Conservation (phyloP, 805 yeast species). For the Candida sakaeoensis region DNA sequence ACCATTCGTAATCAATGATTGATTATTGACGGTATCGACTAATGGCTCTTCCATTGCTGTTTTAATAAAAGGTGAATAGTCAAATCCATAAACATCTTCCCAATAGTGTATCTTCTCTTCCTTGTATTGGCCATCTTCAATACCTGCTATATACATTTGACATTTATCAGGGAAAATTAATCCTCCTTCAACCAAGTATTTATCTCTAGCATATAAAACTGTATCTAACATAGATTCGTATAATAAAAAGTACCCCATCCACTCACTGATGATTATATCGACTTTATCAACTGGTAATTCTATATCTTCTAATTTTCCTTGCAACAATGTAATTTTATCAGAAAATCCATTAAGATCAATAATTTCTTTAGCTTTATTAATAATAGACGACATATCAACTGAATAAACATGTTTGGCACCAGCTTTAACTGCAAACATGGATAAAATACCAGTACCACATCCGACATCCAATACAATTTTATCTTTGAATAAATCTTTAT, state of each 20-base stretch:
- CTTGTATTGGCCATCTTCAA: slow-evolving; percentile 90
- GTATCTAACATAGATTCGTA: slow-evolving; percentile 98
- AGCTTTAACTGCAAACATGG: slow-evolving; percentile 98
- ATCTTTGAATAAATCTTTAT: slow-evolving; percentile 84
- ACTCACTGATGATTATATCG: slow-evolving; percentile 92
- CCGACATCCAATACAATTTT: slow-evolving; percentile 96
- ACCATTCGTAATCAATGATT: slow-evolving; percentile 68
- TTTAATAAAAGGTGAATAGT: slow-evolving; percentile 84
- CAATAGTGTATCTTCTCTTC: slow-evolving; percentile 89
- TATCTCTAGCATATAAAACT: slow-evolving; percentile 90
- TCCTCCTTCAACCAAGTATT: slow-evolving; percentile 78
- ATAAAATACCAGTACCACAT: slow-evolving; percentile 96
- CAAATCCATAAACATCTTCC: slow-evolving; percentile 97
- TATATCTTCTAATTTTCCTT: slow-evolving; percentile 94
- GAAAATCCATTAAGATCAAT: slow-evolving; percentile 77
- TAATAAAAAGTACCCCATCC: slow-evolving; percentile 98
- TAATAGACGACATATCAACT: slow-evolving; percentile 95
- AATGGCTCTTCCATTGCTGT: slow-evolving; percentile 90
- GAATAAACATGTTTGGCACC: slow-evolving; percentile 98
- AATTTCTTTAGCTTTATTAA: slow-evolving; percentile 92
- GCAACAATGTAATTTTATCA: slow-evolving; percentile 81
- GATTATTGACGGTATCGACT: slow-evolving; percentile 88
- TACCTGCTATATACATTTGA: slow-evolving; percentile 81
- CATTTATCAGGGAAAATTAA: slow-evolving; percentile 94
- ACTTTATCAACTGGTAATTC: slow-evolving; percentile 80